Conservation (phyloP, 2,329 filamentous ascomycete genomes). For the Pseudocercospora crystallina region DNA sequence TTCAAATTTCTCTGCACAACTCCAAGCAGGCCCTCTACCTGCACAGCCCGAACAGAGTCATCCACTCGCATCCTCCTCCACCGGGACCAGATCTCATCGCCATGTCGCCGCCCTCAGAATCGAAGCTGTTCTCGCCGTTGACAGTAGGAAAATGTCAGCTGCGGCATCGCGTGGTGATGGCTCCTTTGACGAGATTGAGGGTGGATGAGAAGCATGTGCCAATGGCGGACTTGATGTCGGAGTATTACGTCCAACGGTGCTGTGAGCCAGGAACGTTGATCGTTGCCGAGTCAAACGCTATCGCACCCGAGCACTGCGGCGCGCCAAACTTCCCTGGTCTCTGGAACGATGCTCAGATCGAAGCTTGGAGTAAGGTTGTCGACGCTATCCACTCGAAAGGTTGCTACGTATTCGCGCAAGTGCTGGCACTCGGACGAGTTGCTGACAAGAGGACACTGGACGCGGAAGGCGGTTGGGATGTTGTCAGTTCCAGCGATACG, state of each 20-base stretch:
- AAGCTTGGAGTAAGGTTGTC: slow-evolving; percentile 53
- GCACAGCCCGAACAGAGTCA: no score
- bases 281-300: slow-evolving; percentile 39
- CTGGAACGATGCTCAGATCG: slow-evolving; percentile 42
- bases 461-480: neutral
- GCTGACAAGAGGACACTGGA: slow-evolving; percentile 31
- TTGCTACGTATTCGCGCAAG: slow-evolving; percentile 48
- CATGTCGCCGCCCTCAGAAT: slow-evolving; percentile 3
- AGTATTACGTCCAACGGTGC: slow-evolving; percentile 36
- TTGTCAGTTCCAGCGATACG: neutral
- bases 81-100: neutral
- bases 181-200: slow-evolving; percentile 4
- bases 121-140: slow-evolving; percentile 4
- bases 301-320: slow-evolving; percentile 31
- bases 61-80: no score
- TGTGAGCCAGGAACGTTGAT: slow-evolving; percentile 35
- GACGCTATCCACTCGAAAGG: slow-evolving; percentile 54
- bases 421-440: slow-evolving; percentile 51
- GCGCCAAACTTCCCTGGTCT: slow-evolving; percentile 30
- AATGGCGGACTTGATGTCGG: slow-evolving; percentile 16
- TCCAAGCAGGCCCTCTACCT: no score
- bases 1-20: no score
- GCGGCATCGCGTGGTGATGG: slow-evolving; percentile 7
- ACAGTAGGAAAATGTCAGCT: neutral
- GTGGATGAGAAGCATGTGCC: slow-evolving; percentile 1